These are phyloP conservation scores for Pelargonium nanum DNA, from an alignment of 345 rosid species.

Conservation along the genomic window DNA sequence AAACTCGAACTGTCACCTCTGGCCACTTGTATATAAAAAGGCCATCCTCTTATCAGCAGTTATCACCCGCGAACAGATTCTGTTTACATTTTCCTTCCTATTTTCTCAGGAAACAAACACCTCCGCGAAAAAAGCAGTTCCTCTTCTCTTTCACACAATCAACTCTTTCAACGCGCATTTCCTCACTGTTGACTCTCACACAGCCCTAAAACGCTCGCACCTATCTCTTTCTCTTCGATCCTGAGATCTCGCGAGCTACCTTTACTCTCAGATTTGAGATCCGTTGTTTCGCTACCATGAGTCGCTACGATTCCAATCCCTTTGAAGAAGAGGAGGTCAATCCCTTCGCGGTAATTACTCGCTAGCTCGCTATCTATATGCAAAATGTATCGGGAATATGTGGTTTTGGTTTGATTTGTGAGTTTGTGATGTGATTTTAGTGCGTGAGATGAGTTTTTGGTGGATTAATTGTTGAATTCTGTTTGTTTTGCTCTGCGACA, in stretches of 20 bases:
- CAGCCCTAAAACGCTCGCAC: neutral
- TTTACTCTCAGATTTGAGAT: constrained; percentile 1
- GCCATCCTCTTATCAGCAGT: neutral
- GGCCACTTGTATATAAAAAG: neutral
- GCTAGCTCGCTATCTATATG: neutral
- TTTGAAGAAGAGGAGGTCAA: constrained; percentile 83
- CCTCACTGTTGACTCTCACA: neutral
- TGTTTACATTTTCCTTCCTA: neutral
- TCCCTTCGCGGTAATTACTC: constrained; percentile 71
- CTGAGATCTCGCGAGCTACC: constrained; percentile 14
- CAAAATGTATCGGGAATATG: neutral
- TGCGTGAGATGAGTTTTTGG: neutral
- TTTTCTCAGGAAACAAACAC: constrained; percentile 16
- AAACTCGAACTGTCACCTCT: too few species aligned
- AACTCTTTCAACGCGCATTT: neutral
- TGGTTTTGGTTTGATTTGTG: neutral
- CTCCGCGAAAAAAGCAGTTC: neutral
- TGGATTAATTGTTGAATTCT: too few species aligned
- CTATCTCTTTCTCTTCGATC: constrained; percentile 1
- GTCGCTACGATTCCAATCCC: constrained; percentile 59
- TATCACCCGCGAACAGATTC: neutral
- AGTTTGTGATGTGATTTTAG: neutral
- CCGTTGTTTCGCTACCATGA: constrained; percentile 37
- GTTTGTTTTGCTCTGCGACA: neutral
- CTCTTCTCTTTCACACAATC: neutral